phyloP scores from a whole-genome alignment of 208 protist species.

The Crithidia sp. region DNA sequence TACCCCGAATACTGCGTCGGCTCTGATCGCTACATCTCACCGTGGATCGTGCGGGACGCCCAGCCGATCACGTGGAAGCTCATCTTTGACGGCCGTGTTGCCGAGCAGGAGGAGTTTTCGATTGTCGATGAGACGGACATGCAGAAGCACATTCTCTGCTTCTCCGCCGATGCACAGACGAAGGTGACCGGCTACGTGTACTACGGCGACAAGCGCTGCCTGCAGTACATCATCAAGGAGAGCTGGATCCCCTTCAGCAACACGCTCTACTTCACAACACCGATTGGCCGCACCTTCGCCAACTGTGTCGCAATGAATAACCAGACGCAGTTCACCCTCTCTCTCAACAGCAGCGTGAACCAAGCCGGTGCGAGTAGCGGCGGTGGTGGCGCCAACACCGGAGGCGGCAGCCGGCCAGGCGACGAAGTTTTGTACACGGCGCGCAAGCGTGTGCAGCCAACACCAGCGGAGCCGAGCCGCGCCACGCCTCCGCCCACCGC shows the following conservation, averaged over 20 bases:
- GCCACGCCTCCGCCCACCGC: background rate
- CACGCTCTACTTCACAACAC: constrained; percentile 63
- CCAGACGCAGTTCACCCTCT: constrained; percentile 38
- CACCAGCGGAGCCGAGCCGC: background rate
- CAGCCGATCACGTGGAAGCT: constrained; percentile 60
- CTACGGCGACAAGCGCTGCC: constrained; percentile 60
- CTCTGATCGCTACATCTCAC: constrained; percentile 57
- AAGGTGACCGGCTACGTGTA: constrained; percentile 61
- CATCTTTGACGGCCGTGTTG: constrained; percentile 53
- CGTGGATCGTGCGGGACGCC: constrained; percentile 68
- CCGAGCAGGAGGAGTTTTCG: constrained; percentile 66
- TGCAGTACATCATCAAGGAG: constrained; percentile 64
- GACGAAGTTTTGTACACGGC: constrained; percentile 42
- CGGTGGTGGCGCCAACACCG: background rate
- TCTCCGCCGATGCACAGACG: constrained; percentile 52
- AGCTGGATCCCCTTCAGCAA: constrained; percentile 76
- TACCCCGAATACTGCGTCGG: constrained; percentile 81
- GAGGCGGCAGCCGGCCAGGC: background rate
- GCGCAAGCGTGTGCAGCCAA: constrained; percentile 16
- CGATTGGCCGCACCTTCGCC: constrained; percentile 59
- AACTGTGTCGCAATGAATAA: constrained; percentile 41
- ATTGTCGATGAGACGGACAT: constrained; percentile 38
- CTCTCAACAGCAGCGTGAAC: constrained; percentile 20
- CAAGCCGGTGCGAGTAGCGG: background rate
- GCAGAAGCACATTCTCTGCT: constrained; percentile 48